phyloP scores from a whole-genome alignment of 1,139 yeast genomes.

The Nakaseomyces bracarensis region DNA sequence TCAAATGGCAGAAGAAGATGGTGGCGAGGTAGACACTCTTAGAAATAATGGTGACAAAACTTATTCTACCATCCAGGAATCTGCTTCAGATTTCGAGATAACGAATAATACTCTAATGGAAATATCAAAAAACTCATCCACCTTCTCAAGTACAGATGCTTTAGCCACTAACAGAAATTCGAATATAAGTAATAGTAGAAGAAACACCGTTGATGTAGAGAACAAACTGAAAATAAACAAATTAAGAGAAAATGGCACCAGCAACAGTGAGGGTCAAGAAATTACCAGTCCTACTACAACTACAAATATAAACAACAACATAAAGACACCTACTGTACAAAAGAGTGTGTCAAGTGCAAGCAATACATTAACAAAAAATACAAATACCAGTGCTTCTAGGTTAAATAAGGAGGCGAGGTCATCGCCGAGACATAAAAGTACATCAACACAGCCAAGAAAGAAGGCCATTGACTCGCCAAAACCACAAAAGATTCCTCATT shows the following conservation, averaged over 20 bases:
- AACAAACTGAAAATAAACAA: slow-evolving; percentile 1
- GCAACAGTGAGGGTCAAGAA: background rate
- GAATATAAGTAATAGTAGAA: background rate
- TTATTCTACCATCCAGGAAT: slow-evolving; percentile 7
- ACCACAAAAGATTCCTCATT: background rate
- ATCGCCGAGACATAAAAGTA: background rate
- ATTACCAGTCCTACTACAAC: background rate
- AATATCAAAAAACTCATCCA: background rate
- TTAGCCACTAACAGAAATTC: slow-evolving; percentile 5
- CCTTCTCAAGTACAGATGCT: slow-evolving; percentile 6
- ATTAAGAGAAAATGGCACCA: background rate
- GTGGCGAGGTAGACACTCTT: slow-evolving; percentile 1
- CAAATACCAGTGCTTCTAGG: background rate
- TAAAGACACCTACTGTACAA: background rate
- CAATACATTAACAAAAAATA: background rate
- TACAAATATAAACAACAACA: background rate
- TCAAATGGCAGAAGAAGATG: background rate
- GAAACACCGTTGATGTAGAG: background rate
- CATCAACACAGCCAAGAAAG: background rate
- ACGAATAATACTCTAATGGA: slow-evolving; percentile 3
- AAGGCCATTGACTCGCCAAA: background rate
- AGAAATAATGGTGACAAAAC: slow-evolving; percentile 8
- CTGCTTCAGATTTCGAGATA: slow-evolving; percentile 6
- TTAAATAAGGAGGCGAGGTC: background rate
- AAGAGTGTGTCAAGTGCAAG: background rate